Base-by-base conservation (phyloP, 192 early-diverging fungal species). In the Umbelopsis sp. region DNA sequence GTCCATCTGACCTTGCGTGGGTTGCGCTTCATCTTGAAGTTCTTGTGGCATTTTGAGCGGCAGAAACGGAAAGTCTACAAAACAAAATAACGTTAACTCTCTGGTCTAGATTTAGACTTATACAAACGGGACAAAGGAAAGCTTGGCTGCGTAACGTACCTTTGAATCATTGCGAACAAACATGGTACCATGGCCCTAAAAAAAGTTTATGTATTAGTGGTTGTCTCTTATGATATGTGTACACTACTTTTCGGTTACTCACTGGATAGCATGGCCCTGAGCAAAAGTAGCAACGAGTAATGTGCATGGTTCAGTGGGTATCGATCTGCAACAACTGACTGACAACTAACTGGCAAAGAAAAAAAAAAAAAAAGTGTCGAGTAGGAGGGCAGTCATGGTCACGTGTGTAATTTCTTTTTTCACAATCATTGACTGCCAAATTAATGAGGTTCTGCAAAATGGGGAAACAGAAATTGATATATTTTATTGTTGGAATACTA, bases 11-110 rank as follows among this genome's bases (percentile, higher is more conserved):
- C 96, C 90, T 99, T 99, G 74, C 98, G 89, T 44, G 98, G 98
- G 87, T 98, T 98, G 49, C 98, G 91, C 90, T 98, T 98, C 93
- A 98, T 96, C 81, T 99, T 99, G 86, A 99, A 99, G 86, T 97
- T 98, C 79, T 93, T 95, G 91, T 98, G 96, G 85, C 98, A 99
- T 87, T 99, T 98, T 73, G 97, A 98, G 75, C 96, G 89, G 78
- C 98, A 99, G 80, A 94, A 97, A 49, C 94, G 88, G 82, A 96
- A 97, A 33, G 88, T 86, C 93, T 95, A 85, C n/a, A 67, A 44
- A 46, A 15, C 51, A 64, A 16, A 16, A 49, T 44, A 70, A 49
- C 46, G 12, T 18, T 33, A 47, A 4, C 10, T 41, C 37, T 10
- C 37, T 30, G 12, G 9, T 20, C 52, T 23, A 47, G 12, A 22